Evolutionary conservation across 2,329 filamentous ascomycete species (phyloP).

Genomic region (Zalaria obscura): DNA sequence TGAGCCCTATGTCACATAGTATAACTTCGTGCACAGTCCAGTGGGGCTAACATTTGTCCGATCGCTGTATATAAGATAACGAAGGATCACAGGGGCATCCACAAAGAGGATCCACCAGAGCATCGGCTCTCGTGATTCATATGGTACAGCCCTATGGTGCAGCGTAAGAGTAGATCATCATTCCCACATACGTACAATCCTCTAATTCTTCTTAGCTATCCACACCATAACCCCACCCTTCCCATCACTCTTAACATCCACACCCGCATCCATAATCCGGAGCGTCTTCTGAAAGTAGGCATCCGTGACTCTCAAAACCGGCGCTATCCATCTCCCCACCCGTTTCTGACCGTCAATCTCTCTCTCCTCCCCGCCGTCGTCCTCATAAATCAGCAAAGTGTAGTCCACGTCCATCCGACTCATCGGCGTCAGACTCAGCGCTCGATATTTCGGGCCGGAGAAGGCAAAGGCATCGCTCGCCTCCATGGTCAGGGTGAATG

Average conservation of each 20-base stretch:
- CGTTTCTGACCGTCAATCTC: slow-evolving; percentile 3
- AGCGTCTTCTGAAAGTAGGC: slow-evolving; percentile 88
- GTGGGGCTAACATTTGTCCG: too few relatives aligned
- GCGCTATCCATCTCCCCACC: slow-evolving; percentile 52
- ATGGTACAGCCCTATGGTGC: too few relatives aligned
- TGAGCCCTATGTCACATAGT: too few relatives aligned
- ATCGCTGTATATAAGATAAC: too few relatives aligned
- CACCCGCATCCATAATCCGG: slow-evolving; percentile 65
- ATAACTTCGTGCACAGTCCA: too few relatives aligned
- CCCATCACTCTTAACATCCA: slow-evolving; percentile 45
- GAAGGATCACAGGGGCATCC: too few relatives aligned
- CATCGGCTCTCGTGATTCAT: too few relatives aligned
- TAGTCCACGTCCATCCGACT: slow-evolving; percentile 64
- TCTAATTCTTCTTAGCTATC: slow-evolving; percentile 9
- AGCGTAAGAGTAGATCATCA: too few relatives aligned
- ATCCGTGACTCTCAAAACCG: slow-evolving; percentile 66
- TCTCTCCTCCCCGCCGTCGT: slow-evolving; percentile 13
- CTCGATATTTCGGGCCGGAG: slow-evolving; percentile 69
- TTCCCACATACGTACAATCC: too few relatives aligned
- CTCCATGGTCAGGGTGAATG: slow-evolving; percentile 86
- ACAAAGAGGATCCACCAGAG: too few relatives aligned
- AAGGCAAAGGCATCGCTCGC: slow-evolving; percentile 87
- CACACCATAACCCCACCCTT: slow-evolving; percentile 35
- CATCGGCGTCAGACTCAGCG: slow-evolving; percentile 68
- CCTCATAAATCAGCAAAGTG: slow-evolving; percentile 46